These are phyloP conservation scores for Urochloa ruziziensis DNA, from an alignment of 176 grass and related monocot species.

Conservation along the genomic window DNA sequence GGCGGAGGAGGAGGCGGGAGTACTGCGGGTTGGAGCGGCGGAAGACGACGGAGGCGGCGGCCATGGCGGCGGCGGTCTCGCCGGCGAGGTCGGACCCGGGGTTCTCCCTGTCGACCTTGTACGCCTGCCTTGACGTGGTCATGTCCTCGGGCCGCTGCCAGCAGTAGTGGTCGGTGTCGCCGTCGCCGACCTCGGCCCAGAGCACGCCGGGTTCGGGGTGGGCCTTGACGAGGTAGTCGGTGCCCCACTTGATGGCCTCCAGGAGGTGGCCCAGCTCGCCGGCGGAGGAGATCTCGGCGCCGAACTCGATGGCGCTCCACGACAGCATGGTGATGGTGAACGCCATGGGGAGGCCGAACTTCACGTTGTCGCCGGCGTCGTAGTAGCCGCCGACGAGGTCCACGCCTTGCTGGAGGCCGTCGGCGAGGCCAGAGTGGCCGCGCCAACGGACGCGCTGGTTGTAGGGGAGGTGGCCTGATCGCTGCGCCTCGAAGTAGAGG, in stretches of 20 bases:
- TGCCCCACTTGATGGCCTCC: slow-evolving; percentile 85
- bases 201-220: slow-evolving; percentile 53
- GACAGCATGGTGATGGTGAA: slow-evolving; percentile 76
- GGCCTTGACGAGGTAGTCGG: slow-evolving; percentile 75
- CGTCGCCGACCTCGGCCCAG: slow-evolving; percentile 64
- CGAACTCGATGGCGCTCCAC: slow-evolving; percentile 62
- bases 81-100: slow-evolving; percentile 42
- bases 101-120: slow-evolving; percentile 39
- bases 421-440: slow-evolving; percentile 67
- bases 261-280: slow-evolving; percentile 54
- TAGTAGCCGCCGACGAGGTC: slow-evolving; percentile 81
- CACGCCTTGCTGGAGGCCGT: slow-evolving; percentile 72
- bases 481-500: slow-evolving; percentile 96
- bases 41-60: slow-evolving; percentile 43
- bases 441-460: slow-evolving; percentile 78
- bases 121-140: slow-evolving; percentile 46
- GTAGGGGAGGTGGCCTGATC: slow-evolving; percentile 77
- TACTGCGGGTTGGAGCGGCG: slow-evolving; percentile 32
- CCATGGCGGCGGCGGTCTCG: slow-evolving; percentile 53
- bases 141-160: slow-evolving; percentile 65
- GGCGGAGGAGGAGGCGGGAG: slow-evolving; percentile 31
- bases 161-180: slow-evolving; percentile 59
- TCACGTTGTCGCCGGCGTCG: slow-evolving; percentile 76
- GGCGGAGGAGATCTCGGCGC: slow-evolving; percentile 31
- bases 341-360: slow-evolving; percentile 82